Evolutionary conservation across 371 early-diverging fungal species (phyloP), one percentile per base, ranked within the genome.

Genomic region (Apophysomyces ossiformis): DNA sequence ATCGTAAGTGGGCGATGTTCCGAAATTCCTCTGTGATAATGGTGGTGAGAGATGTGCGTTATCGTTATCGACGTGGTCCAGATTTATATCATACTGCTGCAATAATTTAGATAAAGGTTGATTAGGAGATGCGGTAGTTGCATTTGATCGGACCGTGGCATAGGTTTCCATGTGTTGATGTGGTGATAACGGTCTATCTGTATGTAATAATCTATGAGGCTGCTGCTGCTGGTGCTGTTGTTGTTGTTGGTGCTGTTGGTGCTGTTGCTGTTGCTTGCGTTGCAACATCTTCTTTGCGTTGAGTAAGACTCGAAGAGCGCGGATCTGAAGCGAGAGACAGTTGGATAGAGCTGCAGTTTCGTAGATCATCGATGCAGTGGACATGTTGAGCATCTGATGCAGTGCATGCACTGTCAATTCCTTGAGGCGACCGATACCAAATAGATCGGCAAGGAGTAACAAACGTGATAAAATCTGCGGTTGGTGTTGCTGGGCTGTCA

Each of bases 331-430:
- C 0, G 84, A 79, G 58, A 77, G 68, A 7, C 77, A 77, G 37
- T 84, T 74, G 0, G 85, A 76, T 39, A 87, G 69, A 0, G 84
- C 73, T 0, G 87, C 85, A 1, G 82, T 75, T 62, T 85, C 85
- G 43, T 85, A 87, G 57, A 90, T 83, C 65, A 85, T 65, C 0
- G 86, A 78, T 11, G 91, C 90, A 4, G 86, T 89, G 12, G 76
- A 72, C 37, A 82, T 84, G 59, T 81, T 84, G 16, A 89, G 74
- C 69, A 83, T 83, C 64, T 84, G 86, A 64, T 86, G 87, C 12
- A 91, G 72, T 41, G 84, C 75, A 54, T 79, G 77, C 0, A 72
- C 74, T 1, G 83, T 72, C 5, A 86, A 79, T 57, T 85, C 76
- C 59, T 82, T 85, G 13, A 91, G 82, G 18, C 84, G 72, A 37